Conservation (phyloP, 306 rosid genomes). For the Sesbania bispinosa region DNA sequence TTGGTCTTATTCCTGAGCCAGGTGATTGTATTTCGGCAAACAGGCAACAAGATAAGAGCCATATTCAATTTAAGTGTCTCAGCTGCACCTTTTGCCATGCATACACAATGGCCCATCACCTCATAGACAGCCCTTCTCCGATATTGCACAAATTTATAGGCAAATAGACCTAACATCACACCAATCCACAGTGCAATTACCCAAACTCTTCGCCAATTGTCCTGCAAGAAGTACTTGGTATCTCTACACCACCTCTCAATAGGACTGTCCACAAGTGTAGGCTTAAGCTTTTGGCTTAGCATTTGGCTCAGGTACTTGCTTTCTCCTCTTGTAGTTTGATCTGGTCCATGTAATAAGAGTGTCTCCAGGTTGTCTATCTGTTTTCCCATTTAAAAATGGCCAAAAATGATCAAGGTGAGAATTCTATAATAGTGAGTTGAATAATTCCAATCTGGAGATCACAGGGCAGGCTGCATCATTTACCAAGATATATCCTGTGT, state of each 20-base stretch:
- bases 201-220: constrained; percentile 57
- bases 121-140: constrained; percentile 39
- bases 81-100: constrained; percentile 76
- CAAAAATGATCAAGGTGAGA: too few species aligned
- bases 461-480: neutral
- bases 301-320: constrained; percentile 39
- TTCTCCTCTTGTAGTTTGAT: constrained; percentile 36
- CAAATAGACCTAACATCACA: constrained; percentile 49
- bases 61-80: constrained; percentile 65
- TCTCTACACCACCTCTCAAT: constrained; percentile 34
- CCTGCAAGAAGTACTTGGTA: constrained; percentile 47
- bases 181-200: constrained; percentile 49
- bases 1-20: constrained; percentile 53
- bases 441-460: neutral
- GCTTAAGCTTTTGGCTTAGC: constrained; percentile 50
- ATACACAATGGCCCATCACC: constrained; percentile 64
- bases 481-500: constrained; percentile 55
- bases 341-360: constrained; percentile 51
- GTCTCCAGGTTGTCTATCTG: constrained; percentile 59
- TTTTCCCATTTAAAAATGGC: constrained; percentile 13
- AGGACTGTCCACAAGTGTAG: constrained; percentile 25
- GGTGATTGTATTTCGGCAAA: constrained; percentile 61
- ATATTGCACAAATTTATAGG: constrained; percentile 46
- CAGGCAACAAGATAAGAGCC: constrained; percentile 61
- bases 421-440: neutral